Evolutionary conservation across 441 rosid genomes (phyloP), one percentile per base, ranked within the genome.

Genomic region (Flueggea neowawraea): DNA sequence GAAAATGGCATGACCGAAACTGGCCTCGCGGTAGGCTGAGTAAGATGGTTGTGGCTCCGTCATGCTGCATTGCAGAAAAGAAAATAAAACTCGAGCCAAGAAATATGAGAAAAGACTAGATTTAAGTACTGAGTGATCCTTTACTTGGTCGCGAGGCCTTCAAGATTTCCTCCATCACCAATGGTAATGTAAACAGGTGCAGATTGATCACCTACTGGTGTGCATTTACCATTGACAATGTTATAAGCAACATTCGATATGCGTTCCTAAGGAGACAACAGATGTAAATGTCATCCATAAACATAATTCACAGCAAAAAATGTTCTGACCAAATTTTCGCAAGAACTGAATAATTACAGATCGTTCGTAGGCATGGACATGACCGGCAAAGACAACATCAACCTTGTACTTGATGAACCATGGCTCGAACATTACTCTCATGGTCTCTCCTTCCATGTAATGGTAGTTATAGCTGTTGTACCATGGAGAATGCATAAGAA

Each of bases 101-200:
- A 6, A 55, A 0, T 14, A 16, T 15, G 44, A 4, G 31, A 8
- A 44, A 6, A 47, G 4, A 16, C 33, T 5, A 16, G 6, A 2
- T 2, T 4, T 4, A 45, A 0, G 9, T 16, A 8, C 5, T n/a
- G 14, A 48, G 33, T 10, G 13, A 61, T 65, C 76, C 10, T 10
- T 78, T 80, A 91, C 98, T 76, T 78, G 53, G 63, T 87, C 31
- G 90, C 88, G 43, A 91, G 75, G 64, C 93, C 93, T 72, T 92
- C 98, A 7, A 77, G 53, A 64, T 92, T 89, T 16, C 98, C 98
- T 57, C 98, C 95, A 52, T 92, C 96, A 0, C 96, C 96, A 43
- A 92, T 82, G 33, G 90, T 89, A 33, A 91, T 79, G 64, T 91
- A 91, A 8, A 91, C 85, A 0, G 97, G 96, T 45, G 96, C 96